A percentile compares a stretch with the other conserved stretches of the same genome.
Evolutionary conservation across 306 rosid genomes (phyloP).

Genomic region (Prunus fruticosa): DNA sequence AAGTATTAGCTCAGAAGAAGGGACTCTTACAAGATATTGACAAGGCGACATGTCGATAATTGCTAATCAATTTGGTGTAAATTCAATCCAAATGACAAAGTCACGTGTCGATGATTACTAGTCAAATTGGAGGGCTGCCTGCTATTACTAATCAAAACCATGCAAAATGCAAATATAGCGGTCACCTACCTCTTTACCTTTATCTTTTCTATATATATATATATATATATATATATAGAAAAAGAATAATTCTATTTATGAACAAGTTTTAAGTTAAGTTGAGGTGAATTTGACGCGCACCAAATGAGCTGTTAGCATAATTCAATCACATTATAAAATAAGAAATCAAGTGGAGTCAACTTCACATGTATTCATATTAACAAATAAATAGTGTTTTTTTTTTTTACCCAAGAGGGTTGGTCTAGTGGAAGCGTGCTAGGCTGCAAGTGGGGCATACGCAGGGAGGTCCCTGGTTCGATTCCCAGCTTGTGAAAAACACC

Average conservation of each 20-base stretch:
- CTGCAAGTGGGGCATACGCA: too few relatives aligned
- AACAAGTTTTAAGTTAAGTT: too few relatives aligned
- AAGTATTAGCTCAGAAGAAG: background rate
- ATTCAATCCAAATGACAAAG: background rate
- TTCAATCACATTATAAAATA: background rate
- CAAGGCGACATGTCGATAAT: conserved; percentile 5
- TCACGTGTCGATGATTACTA: conserved; percentile 1
- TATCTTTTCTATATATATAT: background rate
- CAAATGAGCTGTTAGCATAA: too few relatives aligned
- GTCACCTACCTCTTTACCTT: background rate
- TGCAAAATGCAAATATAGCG: background rate
- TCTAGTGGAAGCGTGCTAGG: too few relatives aligned
- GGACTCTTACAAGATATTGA: background rate
- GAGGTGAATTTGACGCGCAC: too few relatives aligned
- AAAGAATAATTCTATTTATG: too few relatives aligned
- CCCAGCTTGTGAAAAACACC: too few relatives aligned
- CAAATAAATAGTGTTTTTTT: background rate
- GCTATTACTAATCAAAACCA: background rate
- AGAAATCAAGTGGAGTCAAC: background rate
- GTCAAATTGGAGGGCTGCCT: background rate
- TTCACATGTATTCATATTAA: background rate
- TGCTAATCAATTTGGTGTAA: background rate
- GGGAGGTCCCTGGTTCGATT: too few relatives aligned
- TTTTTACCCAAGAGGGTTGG: too few relatives aligned
- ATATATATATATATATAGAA: too few relatives aligned